phyloP scores from a whole-genome alignment of 805 yeast genomes.

The Saturnispora gosingensis region DNA sequence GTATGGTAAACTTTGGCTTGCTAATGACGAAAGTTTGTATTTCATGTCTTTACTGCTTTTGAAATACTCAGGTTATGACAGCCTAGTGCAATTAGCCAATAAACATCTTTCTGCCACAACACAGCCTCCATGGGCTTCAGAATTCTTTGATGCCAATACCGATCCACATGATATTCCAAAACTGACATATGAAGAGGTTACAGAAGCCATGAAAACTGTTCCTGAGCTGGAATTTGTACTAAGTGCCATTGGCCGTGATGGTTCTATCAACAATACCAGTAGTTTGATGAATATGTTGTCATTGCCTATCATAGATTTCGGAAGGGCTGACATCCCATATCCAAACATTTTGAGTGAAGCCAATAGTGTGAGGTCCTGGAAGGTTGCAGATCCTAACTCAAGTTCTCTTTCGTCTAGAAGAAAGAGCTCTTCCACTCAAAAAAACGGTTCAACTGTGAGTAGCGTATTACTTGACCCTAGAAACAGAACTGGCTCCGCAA shows the following conservation, averaged over 20 bases:
- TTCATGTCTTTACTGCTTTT: not conserved
- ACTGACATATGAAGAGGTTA: not conserved
- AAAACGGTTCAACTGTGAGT: not conserved
- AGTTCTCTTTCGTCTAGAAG: not conserved
- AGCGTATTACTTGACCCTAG: not conserved
- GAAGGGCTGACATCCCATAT: not conserved
- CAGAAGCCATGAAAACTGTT: not conserved
- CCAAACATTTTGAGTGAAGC: conserved; percentile 9
- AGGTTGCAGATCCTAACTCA: not conserved
- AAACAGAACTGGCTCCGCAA: not conserved
- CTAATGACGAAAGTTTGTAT: not conserved
- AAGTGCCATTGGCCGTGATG: not conserved
- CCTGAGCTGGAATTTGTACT: not conserved
- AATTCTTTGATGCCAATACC: not conserved
- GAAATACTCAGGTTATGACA: not conserved
- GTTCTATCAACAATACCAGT: not conserved
- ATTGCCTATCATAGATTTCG: not conserved
- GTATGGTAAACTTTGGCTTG: conserved; percentile 3
- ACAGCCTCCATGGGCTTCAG: not conserved
- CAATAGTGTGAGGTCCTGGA: conserved; percentile 2
- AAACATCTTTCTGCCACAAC: not conserved
- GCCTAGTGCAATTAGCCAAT: not conserved
- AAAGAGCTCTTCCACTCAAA: not conserved
- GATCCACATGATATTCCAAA: not conserved
- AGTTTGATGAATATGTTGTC: not conserved